Evolutionary conservation across 306 rosid genomes (phyloP).

Genomic region (Trifolium fragiferum): DNA sequence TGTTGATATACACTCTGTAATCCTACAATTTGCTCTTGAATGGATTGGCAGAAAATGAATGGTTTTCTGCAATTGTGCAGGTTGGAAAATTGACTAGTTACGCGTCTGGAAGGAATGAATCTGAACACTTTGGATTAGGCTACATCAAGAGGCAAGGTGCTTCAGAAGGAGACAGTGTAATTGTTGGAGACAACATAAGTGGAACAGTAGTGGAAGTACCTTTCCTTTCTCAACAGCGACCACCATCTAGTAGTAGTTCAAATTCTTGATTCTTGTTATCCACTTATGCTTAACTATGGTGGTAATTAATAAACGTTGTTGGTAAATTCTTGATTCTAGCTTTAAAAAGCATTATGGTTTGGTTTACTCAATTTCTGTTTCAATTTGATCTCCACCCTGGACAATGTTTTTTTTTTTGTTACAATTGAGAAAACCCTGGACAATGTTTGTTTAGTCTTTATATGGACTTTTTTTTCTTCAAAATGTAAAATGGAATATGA

Average conservation of each 20-base stretch:
- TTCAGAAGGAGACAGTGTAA: slow-evolving; percentile 64
- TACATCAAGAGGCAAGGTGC: slow-evolving; percentile 83
- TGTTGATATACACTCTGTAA: background rate
- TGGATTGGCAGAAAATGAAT: slow-evolving; percentile 29
- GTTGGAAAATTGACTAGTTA: slow-evolving; percentile 91
- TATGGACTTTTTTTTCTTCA: no score
- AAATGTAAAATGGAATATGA: no score
- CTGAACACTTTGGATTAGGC: slow-evolving; percentile 78
- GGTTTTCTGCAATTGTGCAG: slow-evolving; percentile 51
- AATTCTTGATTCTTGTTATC: slow-evolving; percentile 39
- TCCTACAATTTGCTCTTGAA: background rate
- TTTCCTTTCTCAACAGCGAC: slow-evolving; percentile 70
- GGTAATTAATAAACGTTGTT: slow-evolving; percentile 3
- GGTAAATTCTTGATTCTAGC: no score
- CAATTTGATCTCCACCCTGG: no score
- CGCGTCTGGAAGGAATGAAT: slow-evolving; percentile 69
- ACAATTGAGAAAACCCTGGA: no score
- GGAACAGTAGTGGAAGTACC: slow-evolving; percentile 81
- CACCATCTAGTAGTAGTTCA: slow-evolving; percentile 53
- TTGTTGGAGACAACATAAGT: slow-evolving; percentile 62
- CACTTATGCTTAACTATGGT: background rate
- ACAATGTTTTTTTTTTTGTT: no score
- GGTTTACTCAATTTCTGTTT: no score
- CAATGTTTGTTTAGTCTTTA: no score
- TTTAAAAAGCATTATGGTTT: no score